These are phyloP conservation scores for Parafenestella ontariensis DNA, from an alignment of 2,329 filamentous ascomycete genomes.

Conservation along the genomic window DNA sequence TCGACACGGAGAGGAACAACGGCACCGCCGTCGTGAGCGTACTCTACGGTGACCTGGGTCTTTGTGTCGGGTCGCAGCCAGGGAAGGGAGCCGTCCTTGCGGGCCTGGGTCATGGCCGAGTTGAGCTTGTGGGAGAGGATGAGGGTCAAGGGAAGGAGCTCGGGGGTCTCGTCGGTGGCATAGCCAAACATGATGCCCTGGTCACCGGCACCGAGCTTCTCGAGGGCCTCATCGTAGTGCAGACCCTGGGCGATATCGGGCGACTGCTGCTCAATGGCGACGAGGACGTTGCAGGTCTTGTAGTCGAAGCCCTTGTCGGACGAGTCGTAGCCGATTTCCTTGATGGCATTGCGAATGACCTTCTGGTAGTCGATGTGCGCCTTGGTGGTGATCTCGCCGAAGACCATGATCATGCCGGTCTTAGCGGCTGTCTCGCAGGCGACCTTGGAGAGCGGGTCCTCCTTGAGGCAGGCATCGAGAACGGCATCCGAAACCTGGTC, in stretches of 20 bases:
- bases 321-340: constrained; percentile 98
- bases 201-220: constrained; percentile 98
- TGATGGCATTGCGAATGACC: constrained; percentile 91
- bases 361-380: constrained; percentile 97
- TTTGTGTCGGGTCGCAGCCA: constrained; percentile 99
- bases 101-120: constrained; percentile 88
- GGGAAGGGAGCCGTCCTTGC: constrained; percentile 83
- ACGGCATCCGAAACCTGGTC: constrained; percentile 99
- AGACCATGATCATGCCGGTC: constrained; percentile 96
- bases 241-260: constrained; percentile 99
- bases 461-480: constrained; percentile 93
- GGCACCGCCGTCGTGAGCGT: constrained; percentile 93
- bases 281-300: constrained; percentile 98
- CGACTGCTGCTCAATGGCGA: constrained; percentile 99
- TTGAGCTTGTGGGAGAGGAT: constrained; percentile 97
- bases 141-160: constrained; percentile 93
- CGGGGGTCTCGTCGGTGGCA: constrained; percentile 98
- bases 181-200: constrained; percentile 99
- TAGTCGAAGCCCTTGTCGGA: constrained; percentile 99
- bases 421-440: constrained; percentile 99
- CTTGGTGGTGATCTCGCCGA: constrained; percentile 92
- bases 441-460: constrained; percentile 97
- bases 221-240: constrained; percentile 95
- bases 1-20: constrained; percentile 92
- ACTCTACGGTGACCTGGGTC: constrained; percentile 99